Conservation (phyloP, 1,139 yeast species). For the Lizanozyma gosingica region DNA sequence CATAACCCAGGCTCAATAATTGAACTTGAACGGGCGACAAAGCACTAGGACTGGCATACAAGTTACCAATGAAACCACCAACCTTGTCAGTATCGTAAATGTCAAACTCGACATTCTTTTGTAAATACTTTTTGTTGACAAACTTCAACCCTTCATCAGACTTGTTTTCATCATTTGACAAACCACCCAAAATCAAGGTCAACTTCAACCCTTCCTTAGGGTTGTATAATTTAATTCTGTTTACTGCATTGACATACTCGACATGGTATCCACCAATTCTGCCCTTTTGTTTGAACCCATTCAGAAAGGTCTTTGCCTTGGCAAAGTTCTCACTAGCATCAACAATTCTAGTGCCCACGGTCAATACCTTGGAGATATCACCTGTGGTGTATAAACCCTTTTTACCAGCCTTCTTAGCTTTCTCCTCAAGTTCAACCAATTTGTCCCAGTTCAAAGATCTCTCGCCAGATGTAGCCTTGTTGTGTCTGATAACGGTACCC, state of each 20-base stretch:
- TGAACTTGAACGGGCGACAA: constrained; percentile 49
- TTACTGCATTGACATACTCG: constrained; percentile 61
- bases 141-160: constrained; percentile 49
- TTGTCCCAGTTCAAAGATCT: constrained; percentile 74
- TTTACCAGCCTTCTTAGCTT: constrained; percentile 43
- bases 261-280: constrained; percentile 56
- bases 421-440: constrained; percentile 60
- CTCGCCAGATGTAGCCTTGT: constrained; percentile 59
- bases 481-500: constrained; percentile 74
- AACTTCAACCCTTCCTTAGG: constrained; percentile 68
- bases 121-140: constrained; percentile 50
- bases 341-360: constrained; percentile 53
- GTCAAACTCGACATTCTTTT: constrained; percentile 65
- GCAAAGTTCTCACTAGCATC: constrained; percentile 72
- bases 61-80: constrained; percentile 74
- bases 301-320: constrained; percentile 67
- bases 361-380: constrained; percentile 40
- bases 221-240: constrained; percentile 55
- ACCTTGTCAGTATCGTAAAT: constrained; percentile 65
- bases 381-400: constrained; percentile 49
- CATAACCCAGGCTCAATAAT: constrained; percentile 60
- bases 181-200: constrained; percentile 70
- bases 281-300: constrained; percentile 60
- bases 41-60: constrained; percentile 44
- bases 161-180: constrained; percentile 39